phyloP scores from a whole-genome alignment of 2,329 filamentous ascomycete genomes.

The Dactylellina drechsleri region DNA sequence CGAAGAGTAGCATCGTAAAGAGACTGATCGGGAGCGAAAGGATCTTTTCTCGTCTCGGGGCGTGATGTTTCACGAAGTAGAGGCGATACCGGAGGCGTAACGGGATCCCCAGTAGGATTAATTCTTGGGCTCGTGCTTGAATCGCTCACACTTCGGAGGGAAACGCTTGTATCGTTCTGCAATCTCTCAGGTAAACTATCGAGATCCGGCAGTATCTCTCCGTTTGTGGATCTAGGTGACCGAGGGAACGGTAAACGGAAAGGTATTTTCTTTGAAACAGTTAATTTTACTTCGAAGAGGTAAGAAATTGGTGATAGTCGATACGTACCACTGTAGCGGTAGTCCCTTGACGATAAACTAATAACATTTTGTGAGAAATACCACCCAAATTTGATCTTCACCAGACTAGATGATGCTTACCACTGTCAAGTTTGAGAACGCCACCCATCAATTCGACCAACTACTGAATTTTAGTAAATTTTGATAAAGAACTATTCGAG shows the following conservation, averaged over 20 bases:
- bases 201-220: conserved; percentile 30
- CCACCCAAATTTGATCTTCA: background rate
- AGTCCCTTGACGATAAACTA: conserved; percentile 45
- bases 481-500: background rate
- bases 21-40: conserved; percentile 10
- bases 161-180: conserved; percentile 61
- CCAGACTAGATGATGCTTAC: conserved; percentile 60
- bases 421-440: conserved; percentile 69
- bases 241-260: conserved; percentile 35
- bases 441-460: conserved; percentile 82
- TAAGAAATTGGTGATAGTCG: background rate
- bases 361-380: background rate
- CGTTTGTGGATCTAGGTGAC: conserved; percentile 20
- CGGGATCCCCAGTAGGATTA: conserved; percentile 60
- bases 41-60: conserved; percentile 25
- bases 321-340: conserved; percentile 40
- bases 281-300: background rate
- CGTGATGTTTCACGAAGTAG: conserved; percentile 52
- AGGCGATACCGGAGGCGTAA: conserved; percentile 63
- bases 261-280: conserved; percentile 37
- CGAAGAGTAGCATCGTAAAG: conserved; percentile 34
- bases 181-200: conserved; percentile 74
- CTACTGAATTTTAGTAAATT: conserved; percentile 53
- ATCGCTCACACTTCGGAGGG: conserved; percentile 39
- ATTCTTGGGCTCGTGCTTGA: conserved; percentile 35